Evolutionary conservation across 768 basidiomycete genomes (phyloP).

Genomic region (Boletellus sp.): DNA sequence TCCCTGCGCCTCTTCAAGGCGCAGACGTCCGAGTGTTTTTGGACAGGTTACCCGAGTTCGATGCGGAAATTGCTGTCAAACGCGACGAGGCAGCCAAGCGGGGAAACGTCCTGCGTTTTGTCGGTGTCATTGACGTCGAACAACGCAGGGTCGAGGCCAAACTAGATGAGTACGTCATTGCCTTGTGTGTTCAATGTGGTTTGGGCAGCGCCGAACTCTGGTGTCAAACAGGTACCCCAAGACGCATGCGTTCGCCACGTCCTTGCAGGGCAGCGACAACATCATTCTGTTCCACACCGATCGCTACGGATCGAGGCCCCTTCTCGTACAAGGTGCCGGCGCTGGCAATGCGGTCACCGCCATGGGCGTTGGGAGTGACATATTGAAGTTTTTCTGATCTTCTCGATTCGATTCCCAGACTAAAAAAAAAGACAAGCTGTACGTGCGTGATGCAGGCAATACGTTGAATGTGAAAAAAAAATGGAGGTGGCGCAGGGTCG

Average conservation of each 20-base stretch:
- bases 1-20: constrained; percentile 69
- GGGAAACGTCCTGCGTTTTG: constrained; percentile 87
- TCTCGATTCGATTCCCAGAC: not conserved
- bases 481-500: not conserved
- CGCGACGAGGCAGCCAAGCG: constrained; percentile 74
- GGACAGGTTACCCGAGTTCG: constrained; percentile 73
- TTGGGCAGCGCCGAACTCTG: constrained; percentile 1
- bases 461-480: not conserved
- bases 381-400: constrained; percentile 50
- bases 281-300: constrained; percentile 97
- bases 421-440: constrained; percentile 6
- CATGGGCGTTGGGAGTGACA: constrained; percentile 92
- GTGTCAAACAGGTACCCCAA: constrained; percentile 64
- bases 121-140: constrained; percentile 89
- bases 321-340: constrained; percentile 94
- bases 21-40: constrained; percentile 85
- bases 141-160: constrained; percentile 67
- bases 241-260: constrained; percentile 92
- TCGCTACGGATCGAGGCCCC: constrained; percentile 81
- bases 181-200: not conserved
- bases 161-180: constrained; percentile 69
- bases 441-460: not conserved
- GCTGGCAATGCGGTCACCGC: constrained; percentile 98
- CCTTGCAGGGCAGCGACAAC: constrained; percentile 94
- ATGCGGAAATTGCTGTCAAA: constrained; percentile 70